Percentiles rank a stretch among this genome's conserved stretches.
Conservation (phyloP, 768 basidiomycete genomes). For the Tricholoma saponaceum region DNA sequence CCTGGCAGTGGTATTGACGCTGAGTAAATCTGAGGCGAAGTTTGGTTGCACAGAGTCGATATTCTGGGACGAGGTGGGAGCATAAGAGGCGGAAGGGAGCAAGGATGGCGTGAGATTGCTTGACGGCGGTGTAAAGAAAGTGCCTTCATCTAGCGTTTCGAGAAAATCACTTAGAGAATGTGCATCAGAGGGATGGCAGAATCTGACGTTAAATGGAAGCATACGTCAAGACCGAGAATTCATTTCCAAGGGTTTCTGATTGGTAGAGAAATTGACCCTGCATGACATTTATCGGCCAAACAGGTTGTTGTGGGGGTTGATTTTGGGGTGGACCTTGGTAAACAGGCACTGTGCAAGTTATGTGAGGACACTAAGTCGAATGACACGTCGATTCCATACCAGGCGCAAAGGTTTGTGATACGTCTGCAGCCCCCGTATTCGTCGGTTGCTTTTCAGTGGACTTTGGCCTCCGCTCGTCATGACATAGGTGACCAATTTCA, state of each 20-base stretch:
- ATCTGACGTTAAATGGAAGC: slow-evolving; percentile 20
- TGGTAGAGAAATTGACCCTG: slow-evolving; percentile 61
- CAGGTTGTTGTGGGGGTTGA: slow-evolving; percentile 27
- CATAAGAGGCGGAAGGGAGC: slow-evolving; percentile 39
- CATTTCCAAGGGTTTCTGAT: slow-evolving; percentile 73
- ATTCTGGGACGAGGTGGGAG: slow-evolving; percentile 17
- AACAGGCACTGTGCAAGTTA: slow-evolving; percentile 26
- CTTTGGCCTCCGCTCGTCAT: slow-evolving; percentile 74
- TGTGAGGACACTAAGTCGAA: neutral
- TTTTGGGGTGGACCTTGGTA: slow-evolving; percentile 29
- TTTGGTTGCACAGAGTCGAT: neutral
- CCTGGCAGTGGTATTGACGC: slow-evolving; percentile 5
- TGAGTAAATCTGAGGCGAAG: slow-evolving; percentile 3
- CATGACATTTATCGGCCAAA: slow-evolving; percentile 52
- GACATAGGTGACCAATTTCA: slow-evolving; percentile 92
- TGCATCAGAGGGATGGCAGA: slow-evolving; percentile 5
- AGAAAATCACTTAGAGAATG: slow-evolving; percentile 66
- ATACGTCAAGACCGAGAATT: slow-evolving; percentile 77
- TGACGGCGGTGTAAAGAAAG: slow-evolving; percentile 68
- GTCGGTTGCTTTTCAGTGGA: slow-evolving; percentile 37
- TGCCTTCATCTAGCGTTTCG: slow-evolving; percentile 80
- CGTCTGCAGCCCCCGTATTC: slow-evolving; percentile 22
- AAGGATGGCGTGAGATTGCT: slow-evolving; percentile 37
- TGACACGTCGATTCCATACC: slow-evolving; percentile 24
- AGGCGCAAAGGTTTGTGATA: slow-evolving; percentile 41